Evolutionary conservation across 2,329 filamentous ascomycete species (phyloP).

Genomic region (Botrytis cinerea): DNA sequence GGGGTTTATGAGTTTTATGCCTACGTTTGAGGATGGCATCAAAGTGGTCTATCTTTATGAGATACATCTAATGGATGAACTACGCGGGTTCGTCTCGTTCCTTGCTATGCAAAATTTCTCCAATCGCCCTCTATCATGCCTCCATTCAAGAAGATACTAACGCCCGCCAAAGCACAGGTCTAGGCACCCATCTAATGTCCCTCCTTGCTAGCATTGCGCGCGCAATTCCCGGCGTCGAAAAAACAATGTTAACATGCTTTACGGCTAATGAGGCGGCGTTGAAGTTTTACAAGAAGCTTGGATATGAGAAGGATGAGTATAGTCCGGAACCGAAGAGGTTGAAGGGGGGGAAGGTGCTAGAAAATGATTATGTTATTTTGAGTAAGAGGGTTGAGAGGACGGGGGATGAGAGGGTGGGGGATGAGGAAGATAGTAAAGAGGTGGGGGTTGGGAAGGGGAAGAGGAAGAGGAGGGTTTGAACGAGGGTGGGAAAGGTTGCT

Average conservation of each 20-base stretch:
- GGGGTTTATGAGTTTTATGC: conserved; percentile 69
- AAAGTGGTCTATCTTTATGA: conserved; percentile 78
- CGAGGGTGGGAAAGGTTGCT: not conserved
- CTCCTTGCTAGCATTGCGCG: conserved; percentile 55
- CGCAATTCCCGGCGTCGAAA: conserved; percentile 56
- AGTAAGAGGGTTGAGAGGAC: conserved; percentile 46
- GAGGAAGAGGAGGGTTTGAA: not conserved
- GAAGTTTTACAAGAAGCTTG: conserved; percentile 62
- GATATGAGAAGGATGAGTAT: conserved; percentile 56
- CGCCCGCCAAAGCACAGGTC: conserved; percentile 53
- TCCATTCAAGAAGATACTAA: not conserved
- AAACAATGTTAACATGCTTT: conserved; percentile 77
- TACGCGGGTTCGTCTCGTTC: conserved; percentile 53
- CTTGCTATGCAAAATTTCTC: not conserved
- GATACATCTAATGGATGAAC: conserved; percentile 62
- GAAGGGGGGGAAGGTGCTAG: conserved; percentile 54
- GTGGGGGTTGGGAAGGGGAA: not conserved
- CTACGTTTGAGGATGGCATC: conserved; percentile 66
- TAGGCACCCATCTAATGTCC: conserved; percentile 62
- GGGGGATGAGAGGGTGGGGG: not conserved
- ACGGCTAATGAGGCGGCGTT: conserved; percentile 58
- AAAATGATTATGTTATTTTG: conserved; percentile 62
- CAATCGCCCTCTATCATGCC: not conserved
- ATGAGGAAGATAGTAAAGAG: not conserved
- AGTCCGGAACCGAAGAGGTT: conserved; percentile 57